Conservation (phyloP, 495 filamentous ascomycete genomes). For the Annulohypoxylon stygium region DNA sequence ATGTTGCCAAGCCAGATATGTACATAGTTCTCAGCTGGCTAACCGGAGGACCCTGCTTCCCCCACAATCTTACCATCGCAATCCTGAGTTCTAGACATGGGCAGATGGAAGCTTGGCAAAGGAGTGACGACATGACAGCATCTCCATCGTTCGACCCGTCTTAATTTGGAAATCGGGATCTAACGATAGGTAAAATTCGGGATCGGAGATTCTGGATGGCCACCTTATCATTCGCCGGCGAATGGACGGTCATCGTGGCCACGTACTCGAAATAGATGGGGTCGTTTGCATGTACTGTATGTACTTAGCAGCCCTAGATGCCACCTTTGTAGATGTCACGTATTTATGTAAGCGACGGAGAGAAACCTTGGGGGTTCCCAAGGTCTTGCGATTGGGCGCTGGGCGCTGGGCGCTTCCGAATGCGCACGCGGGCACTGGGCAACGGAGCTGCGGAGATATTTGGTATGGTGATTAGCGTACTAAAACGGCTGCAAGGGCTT, state of each 20-base stretch:
- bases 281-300: neutral
- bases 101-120: constrained; percentile 42
- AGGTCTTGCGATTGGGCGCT: constrained; percentile 24
- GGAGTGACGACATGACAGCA: constrained; percentile 22
- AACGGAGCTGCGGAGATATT: constrained; percentile 46
- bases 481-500: constrained; percentile 40
- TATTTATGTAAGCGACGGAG: constrained; percentile 22
- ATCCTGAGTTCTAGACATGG: constrained; percentile 34
- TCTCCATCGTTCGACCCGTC: neutral
- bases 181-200: constrained; percentile 4
- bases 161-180: constrained; percentile 4
- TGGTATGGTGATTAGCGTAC: constrained; percentile 35
- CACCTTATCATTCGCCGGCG: constrained; percentile 17
- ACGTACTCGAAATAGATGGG: neutral
- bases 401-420: constrained; percentile 17
- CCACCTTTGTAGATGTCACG: constrained; percentile 6
- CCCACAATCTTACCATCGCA: constrained; percentile 37
- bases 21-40: constrained; percentile 21
- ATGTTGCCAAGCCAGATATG: constrained; percentile 31
- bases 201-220: constrained; percentile 12
- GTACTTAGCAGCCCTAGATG: constrained; percentile 11
- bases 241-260: constrained; percentile 1
- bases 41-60: constrained; percentile 33
- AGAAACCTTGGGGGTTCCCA: neutral
- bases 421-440: constrained; percentile 40